Evolutionary conservation across 1,284 basidiomycete genomes (phyloP), one percentile per base, ranked within the genome.

Genomic region (Fomitopsis schrenkii): DNA sequence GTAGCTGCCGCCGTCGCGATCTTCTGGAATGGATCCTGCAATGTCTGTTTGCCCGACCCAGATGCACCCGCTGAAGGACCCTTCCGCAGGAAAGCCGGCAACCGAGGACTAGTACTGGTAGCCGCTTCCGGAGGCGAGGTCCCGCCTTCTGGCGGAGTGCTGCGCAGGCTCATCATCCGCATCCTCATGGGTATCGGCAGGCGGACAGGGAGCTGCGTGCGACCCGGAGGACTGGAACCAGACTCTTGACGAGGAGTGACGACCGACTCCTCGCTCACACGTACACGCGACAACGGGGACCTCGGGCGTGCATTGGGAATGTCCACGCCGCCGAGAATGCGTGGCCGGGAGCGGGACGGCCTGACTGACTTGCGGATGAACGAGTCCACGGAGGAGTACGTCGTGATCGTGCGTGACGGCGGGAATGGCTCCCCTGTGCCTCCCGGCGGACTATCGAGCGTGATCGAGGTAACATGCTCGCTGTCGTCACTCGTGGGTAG

Each of bases 321-420:
- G 30, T 26, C 26, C 3, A 54, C n/a, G 41, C 44, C 36, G 14
- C 50, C 40, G 41, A 55, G 35, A 3, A 56, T 55, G 22, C 41
- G n/a, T 14, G 58, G 42, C 4, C 61, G 57, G n/a, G 41, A 40
- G 15, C 57, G 52, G 9, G 53, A 36, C 10, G 56, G 63, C 53
- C 55, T 68, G 46, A 68, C 57, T 2, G 66, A 68, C 22, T 66
- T 67, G 60, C 62, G 59, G 9, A 70, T 59, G 3, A 72, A 62
- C 3, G 72, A 74, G 54, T 74, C 72, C 3, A 63, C 71, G 5
- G 72, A 74, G 0, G 72, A 67, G 59, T 72, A 72, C 58, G 64
- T 70, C 4, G 65, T 67, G 17, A 74, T 68, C 36, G 65, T 66
- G 6, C 62, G 67, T 1, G 57, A 60, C 1, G 17, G 60, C 17